phyloP scores from a whole-genome alignment of 1,284 basidiomycete genomes.

The Mycena sp. region DNA sequence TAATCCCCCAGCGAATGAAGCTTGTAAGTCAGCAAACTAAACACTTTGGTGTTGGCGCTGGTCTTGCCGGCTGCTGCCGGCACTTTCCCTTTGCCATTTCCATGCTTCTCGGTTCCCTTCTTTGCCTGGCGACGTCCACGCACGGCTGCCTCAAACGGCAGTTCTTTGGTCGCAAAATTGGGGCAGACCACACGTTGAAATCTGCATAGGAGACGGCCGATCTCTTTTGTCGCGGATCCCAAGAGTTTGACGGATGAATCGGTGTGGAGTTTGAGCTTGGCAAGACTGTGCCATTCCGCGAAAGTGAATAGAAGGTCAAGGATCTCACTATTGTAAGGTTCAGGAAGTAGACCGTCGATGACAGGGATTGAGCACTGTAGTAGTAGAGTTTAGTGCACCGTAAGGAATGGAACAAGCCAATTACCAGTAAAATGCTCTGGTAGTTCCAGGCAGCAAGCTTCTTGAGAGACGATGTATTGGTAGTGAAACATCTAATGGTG shows the following conservation, averaged over 20 bases:
- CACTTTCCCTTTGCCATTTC: neutral
- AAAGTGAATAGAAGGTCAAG: too few species aligned
- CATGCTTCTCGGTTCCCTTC: neutral
- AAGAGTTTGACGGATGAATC: too few species aligned
- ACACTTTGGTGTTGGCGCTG: neutral
- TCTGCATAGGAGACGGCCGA: too few species aligned
- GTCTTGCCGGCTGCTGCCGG: too few species aligned
- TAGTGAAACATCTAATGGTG: constrained; percentile 22
- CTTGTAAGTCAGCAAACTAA: constrained; percentile 17
- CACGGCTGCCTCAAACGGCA: constrained; percentile 34
- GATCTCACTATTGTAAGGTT: too few species aligned
- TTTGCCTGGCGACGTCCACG: neutral
- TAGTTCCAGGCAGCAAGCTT: constrained; percentile 25
- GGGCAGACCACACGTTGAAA: constrained; percentile 31
- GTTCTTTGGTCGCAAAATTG: constrained; percentile 37
- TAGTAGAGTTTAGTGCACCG: too few species aligned
- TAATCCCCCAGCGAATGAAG: constrained; percentile 15
- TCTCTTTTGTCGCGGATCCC: too few species aligned
- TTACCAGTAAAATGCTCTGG: constrained; percentile 22
- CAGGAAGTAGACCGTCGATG: constrained; percentile 49
- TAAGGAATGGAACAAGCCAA: too few species aligned
- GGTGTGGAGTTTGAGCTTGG: too few species aligned
- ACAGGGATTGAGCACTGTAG: constrained; percentile 38
- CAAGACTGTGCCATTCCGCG: too few species aligned
- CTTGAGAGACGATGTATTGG: constrained; percentile 25